Base-by-base conservation (phyloP, 2,329 filamentous ascomycete species). In the Thelonectria olida region DNA sequence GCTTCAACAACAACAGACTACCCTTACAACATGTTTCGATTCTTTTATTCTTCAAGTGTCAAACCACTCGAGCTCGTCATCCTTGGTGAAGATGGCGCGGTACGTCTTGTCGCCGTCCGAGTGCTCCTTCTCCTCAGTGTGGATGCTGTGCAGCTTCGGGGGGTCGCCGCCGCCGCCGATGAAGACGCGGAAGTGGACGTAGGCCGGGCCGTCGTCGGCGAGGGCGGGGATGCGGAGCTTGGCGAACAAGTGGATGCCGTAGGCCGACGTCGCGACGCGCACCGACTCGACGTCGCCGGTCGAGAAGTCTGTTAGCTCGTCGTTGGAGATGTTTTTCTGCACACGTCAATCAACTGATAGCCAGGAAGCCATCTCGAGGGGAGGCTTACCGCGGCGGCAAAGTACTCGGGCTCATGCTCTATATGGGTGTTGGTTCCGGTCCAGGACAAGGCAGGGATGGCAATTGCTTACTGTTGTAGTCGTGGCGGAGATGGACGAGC, bases 111-210 rank as follows among this genome's bases (percentile, higher is more conserved):
- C 88, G 25, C 94, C 95, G 52, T 90, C 88, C n/a, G 92, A 82
- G 5, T 94, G 93, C 85, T 96, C 96, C 85, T 96, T 96, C 81
- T 97, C 97, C 65, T 97, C 81, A 3, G 93, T 94, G 86, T 97
- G 97, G 31, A 95, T 93, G 75, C 97, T 93, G 65, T 95, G 88
- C 84, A 93, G 84, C 86, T 97, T 93, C 31, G 94, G 91, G 75
- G 64, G 60, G 13, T 92, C 91, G 64, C 97, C 85, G 8, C 92
- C 90, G 7, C 97, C 88, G 76, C 97, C 92, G 62, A 97, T 88
- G 74, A 89, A 96, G 53, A 97, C 91, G 80, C 97, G 94, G 67
- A 97, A 86, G 78, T 97, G 97, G 5, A 91, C 88, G 58, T 97
- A 84, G 0, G 90, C 79, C 61, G 90, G 89, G 65, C 89, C 89